Base-by-base conservation (phyloP, 2,329 filamentous ascomycete species). In the Fusarium graminum region DNA sequence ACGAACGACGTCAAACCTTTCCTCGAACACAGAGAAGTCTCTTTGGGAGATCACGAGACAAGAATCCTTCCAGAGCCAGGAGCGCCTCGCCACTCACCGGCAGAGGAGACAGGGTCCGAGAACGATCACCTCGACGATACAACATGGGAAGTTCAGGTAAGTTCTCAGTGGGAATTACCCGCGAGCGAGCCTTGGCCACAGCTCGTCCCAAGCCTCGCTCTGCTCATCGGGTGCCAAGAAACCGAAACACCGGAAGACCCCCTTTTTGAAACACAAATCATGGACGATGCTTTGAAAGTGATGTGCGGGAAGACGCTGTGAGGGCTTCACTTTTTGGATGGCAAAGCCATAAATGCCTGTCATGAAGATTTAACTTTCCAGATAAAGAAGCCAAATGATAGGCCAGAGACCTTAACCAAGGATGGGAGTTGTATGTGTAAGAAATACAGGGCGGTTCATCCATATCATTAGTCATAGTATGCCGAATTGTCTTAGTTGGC, bases 31-130 rank as follows among this genome's bases (percentile, higher is more conserved):
- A 52, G n/a, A 40, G 41, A 10, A 65, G 17, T 1, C 41, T 61
- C 3, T 65, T 68, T 25, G 12, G n/a, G 5, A 17, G 25, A 29
- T 17, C 17, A 12, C 25, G 12, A 9, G 17, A 28, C 5, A 44
- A 16, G 2, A 9, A 34, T 16, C 10, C 8, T 4, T 13, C 38
- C 3, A 62, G 61, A 47, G 36, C 49, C 7, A 65, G 61, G 25
- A 65, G 62, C 32, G 60, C 11, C n/a, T 67, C 64, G 14, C 64
- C 64, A 4, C 40, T 19, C 6, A 19, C 32, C 8, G 36, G 34
- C 2, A 32, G 38, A 19, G 19, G 19, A 16, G 12, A 28, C 2
- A 14, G n/a, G 1, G n/a, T 40, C 25, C 41, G 59, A 13, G 38
- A 50, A 6, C 54, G 50, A 2, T 49, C 39, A 1, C 59, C 59